Percentiles rank a stretch among this genome's conserved stretches.
These are phyloP conservation scores for Podaxis sp. DNA, from an alignment of 768 basidiomycete species.

Conservation along the genomic window DNA sequence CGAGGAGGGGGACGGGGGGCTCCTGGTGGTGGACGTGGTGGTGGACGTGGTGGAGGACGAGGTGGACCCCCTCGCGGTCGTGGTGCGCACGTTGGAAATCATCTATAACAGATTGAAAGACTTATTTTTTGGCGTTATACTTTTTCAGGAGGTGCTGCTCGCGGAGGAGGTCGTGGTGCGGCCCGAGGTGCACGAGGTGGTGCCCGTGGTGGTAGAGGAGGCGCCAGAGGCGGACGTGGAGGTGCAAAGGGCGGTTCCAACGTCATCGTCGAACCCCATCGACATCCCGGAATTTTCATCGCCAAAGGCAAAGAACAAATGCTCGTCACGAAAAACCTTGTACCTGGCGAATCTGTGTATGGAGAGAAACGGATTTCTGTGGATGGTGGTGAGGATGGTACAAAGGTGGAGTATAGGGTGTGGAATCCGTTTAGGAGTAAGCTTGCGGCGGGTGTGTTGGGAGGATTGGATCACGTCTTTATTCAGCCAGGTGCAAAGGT, in stretches of 20 bases:
- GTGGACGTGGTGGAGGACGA: conserved; percentile 41
- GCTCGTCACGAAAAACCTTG: conserved; percentile 96
- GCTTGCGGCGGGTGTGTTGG: conserved; percentile 93
- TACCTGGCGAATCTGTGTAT: conserved; percentile 96
- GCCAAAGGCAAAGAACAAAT: conserved; percentile 97
- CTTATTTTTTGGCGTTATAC: background rate
- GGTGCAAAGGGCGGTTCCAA: conserved; percentile 82
- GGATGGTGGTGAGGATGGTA: conserved; percentile 64
- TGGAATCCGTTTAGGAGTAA: conserved; percentile 99
- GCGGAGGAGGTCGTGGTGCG: conserved; percentile 37
- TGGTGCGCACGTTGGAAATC: conserved; percentile 8
- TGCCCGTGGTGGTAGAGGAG: conserved; percentile 42
- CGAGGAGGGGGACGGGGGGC: conserved; percentile 40
- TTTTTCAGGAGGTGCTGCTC: conserved; percentile 29
- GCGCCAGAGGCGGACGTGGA: conserved; percentile 50
- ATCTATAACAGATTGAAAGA: background rate
- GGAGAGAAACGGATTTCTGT: conserved; percentile 97
- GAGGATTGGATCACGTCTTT: conserved; percentile 91
- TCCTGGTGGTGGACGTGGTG: conserved; percentile 37
- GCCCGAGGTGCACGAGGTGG: conserved; percentile 41
- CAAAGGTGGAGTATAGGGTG: conserved; percentile 95
- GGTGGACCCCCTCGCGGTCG: conserved; percentile 39
- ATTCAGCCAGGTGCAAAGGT: conserved; percentile 95
- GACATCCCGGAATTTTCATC: conserved; percentile 93
- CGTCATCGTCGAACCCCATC: conserved; percentile 92